phyloP scores from a whole-genome alignment of 2,329 filamentous ascomycete species.

The Verticillium longisporum region DNA sequence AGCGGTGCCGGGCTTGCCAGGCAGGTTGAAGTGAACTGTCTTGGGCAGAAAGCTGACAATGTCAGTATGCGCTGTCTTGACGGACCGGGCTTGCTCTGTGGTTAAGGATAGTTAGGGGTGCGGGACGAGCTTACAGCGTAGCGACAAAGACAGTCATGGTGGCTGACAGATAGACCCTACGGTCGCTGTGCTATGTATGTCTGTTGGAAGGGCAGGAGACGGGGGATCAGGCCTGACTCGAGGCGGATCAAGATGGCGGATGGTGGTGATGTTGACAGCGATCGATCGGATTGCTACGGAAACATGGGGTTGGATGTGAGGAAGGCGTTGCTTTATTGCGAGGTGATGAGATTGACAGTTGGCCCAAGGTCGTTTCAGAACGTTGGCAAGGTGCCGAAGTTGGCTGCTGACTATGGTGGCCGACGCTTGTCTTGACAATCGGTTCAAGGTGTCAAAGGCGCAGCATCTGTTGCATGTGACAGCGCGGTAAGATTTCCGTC shows the following conservation, averaged over 20 bases:
- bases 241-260: not conserved
- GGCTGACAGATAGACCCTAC: not conserved
- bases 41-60: constrained; percentile 75
- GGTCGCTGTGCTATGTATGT: not conserved
- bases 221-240: not conserved
- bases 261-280: not conserved
- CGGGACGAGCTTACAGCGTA: constrained; percentile 32
- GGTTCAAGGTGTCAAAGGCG: no score
- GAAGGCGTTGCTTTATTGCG: not conserved
- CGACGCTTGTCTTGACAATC: no score
- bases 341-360: not conserved
- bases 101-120: not conserved
- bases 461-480: no score
- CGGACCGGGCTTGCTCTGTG: not conserved
- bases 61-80: not conserved
- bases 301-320: not conserved
- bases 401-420: no score
- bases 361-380: no score
- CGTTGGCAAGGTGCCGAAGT: no score
- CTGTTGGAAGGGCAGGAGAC: not conserved
- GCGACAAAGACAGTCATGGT: constrained; percentile 44
- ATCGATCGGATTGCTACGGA: not conserved
- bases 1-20: constrained; percentile 29
- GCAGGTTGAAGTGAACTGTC: constrained; percentile 79
- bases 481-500: no score